Evolutionary conservation across 192 early-diverging fungal species (phyloP), one percentile per base, ranked within the genome.

Genomic region (Linnemannia exigua): DNA sequence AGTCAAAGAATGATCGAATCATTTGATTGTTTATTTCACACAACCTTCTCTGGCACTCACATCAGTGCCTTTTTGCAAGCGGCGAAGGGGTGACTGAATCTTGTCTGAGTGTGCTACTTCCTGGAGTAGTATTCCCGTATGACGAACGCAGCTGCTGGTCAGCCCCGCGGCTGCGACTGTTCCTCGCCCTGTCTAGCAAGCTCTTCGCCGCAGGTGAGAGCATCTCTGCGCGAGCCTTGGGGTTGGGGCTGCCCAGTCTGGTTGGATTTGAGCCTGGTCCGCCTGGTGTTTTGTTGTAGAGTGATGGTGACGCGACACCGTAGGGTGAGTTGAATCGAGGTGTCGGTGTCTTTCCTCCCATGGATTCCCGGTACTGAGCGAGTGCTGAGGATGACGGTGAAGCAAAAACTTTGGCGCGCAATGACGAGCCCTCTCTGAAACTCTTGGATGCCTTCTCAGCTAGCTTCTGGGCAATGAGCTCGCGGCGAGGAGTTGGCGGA

Each of bases 401-500:
- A 4, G 80, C 33, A 70, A 80, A 83, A 2, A 83, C 79, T 50
- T 87, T 82, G 11, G 83, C 73, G 41, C 76, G 77, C 67, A 87
- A 61, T 15, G 74, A 70, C 3, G 76, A 70, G 35, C 54, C 85
- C 31, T 88, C 89, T 15, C 89, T 79, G 70, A 89, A 88, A 20
- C 88, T 88, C 63, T 90, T 88, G 25, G 91, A 91, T n/a, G 94
- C 94, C 76, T 87, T 91, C 67, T 93, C 91, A 8, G 93, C 89
- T 66, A 95, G 77, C 46, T 88, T 88, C 72, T 92, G 90, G 3
- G 90, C 94, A 38, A 95, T 69, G 66, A 90, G 83, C 66, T 95
- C 95, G 37, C 95, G 86, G n/a, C 89, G 87, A 2, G 93, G 91
- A 28, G 93, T 92, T 66, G 90, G 91, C 38, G 95, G 92, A 47